phyloP scores from a whole-genome alignment of 495 filamentous ascomycete genomes.

The Apiosordaria backusii region DNA sequence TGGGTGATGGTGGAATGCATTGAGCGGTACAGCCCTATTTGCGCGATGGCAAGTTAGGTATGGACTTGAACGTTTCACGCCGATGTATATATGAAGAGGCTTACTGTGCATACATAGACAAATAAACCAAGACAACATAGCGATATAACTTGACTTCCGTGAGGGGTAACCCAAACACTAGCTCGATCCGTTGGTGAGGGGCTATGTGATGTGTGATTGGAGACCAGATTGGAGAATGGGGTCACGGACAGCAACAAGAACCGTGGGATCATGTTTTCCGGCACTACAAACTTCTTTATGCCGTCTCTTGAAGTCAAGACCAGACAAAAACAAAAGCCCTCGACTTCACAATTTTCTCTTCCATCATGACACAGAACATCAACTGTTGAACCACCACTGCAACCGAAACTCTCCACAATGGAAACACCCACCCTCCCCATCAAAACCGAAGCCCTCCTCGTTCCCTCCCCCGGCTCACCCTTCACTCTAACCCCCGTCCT shows the following conservation, averaged over 20 bases:
- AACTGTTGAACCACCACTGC: neutral
- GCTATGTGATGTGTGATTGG: neutral
- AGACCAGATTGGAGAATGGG: neutral
- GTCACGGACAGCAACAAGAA: neutral
- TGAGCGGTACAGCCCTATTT: neutral
- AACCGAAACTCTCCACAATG: neutral
- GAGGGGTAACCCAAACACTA: neutral
- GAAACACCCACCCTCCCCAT: constrained; percentile 9
- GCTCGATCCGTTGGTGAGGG: neutral
- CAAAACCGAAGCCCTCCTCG: constrained; percentile 25
- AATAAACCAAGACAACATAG: neutral
- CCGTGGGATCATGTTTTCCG: constrained; percentile 3
- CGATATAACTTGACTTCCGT: too few relatives aligned
- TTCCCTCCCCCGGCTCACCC: constrained; percentile 9
- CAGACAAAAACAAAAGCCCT: too few relatives aligned
- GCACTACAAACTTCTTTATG: neutral
- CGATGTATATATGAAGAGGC: neutral
- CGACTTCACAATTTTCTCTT: too few relatives aligned
- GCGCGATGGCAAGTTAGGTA: neutral
- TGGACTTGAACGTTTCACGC: too few relatives aligned
- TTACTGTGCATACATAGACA: neutral
- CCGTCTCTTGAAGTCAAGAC: too few relatives aligned
- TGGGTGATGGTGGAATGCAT: too few relatives aligned
- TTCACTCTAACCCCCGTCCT: constrained; percentile 30
- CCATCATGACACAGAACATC: too few relatives aligned